These are phyloP conservation scores for Euphorbia schlechtendalii DNA, from an alignment of 441 rosid genomes.

Conservation along the genomic window DNA sequence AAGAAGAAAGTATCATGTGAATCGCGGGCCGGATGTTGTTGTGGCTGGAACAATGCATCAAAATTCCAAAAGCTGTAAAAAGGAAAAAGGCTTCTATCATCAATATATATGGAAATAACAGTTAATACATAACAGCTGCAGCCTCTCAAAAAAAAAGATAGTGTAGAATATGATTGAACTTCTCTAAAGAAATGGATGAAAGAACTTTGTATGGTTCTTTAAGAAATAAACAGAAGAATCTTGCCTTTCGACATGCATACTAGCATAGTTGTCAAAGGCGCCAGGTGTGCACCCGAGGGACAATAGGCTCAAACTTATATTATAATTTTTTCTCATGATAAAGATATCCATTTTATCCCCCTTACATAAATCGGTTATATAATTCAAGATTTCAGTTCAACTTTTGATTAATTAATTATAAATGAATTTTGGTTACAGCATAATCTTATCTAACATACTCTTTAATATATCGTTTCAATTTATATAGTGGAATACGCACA, in stretches of 20 bases:
- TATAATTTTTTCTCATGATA: no score
- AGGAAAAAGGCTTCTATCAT: constrained; percentile 8
- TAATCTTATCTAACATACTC: no score
- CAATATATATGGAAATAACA: neutral
- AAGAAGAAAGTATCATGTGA: constrained; percentile 92
- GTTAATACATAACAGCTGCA: neutral
- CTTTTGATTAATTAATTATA: no score
- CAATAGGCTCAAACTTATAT: no score
- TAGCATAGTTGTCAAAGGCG: no score
- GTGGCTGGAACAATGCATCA: constrained; percentile 92
- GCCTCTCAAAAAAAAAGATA: neutral
- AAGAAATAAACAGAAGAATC: neutral
- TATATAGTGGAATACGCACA: no score
- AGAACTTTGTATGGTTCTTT: neutral
- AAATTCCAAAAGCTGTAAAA: constrained; percentile 90
- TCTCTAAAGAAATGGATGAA: neutral
- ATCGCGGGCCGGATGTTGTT: constrained; percentile 98
- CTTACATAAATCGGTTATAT: no score
- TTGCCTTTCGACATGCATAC: neutral
- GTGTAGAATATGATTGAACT: neutral
- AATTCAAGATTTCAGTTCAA: no score
- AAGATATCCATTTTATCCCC: no score
- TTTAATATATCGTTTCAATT: no score
- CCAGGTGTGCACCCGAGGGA: no score
- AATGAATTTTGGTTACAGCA: no score